phyloP scores from a whole-genome alignment of 176 grass and related monocot genomes.

The Carex littledalei region DNA sequence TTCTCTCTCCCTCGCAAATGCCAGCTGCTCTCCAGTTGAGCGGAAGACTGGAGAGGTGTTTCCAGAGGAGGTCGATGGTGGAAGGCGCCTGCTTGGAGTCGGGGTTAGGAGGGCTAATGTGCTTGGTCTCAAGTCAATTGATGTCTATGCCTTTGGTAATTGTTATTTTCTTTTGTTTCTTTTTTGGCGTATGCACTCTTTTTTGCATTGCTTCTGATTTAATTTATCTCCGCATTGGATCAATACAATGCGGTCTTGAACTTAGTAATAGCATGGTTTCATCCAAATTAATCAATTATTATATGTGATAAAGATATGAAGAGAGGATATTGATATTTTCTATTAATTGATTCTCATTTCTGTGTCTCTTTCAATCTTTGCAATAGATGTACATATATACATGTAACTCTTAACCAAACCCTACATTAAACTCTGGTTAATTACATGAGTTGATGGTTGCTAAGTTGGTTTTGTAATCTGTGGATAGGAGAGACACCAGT shows the following conservation, averaged over 20 bases:
- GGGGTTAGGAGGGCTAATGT: conserved; percentile 64
- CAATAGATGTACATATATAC: no score
- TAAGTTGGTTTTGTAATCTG: no score
- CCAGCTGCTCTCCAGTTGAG: conserved; percentile 29
- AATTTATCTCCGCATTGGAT: not conserved
- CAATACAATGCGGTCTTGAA: no score
- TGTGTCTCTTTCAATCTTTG: no score
- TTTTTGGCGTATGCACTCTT: not conserved
- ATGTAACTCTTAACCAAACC: no score
- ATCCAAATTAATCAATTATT: not conserved
- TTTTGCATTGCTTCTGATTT: not conserved
- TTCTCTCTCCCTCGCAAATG: conserved; percentile 39
- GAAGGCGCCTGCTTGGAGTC: conserved; percentile 54
- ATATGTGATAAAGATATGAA: not conserved
- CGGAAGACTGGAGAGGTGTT: conserved; percentile 51
- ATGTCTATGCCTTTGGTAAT: conserved; percentile 89
- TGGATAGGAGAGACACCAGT: no score
- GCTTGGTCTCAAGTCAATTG: conserved; percentile 73
- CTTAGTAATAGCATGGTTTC: no score
- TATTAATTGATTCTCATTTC: no score
- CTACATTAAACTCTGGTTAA: no score
- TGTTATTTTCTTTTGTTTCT: not conserved
- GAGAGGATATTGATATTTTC: no score
- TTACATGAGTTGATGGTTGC: no score
- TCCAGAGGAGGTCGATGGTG: conserved; percentile 35